A percentile compares a stretch with the other conserved stretches of the same genome.
Evolutionary conservation across 306 rosid species (phyloP).

Genomic region (Quercus mongolica): DNA sequence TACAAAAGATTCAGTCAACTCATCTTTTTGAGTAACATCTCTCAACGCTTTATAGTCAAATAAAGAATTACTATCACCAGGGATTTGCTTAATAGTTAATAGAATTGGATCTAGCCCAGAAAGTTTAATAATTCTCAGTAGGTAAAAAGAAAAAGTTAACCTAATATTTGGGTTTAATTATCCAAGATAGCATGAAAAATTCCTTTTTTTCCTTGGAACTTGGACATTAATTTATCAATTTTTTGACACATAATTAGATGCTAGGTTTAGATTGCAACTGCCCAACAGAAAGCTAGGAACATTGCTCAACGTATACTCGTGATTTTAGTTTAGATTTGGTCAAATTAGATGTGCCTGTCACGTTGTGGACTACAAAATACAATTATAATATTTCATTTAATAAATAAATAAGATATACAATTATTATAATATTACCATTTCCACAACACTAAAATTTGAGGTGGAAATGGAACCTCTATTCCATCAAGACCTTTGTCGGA

Average conservation of each 20-base stretch:
- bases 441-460: not conserved
- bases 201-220: not conserved
- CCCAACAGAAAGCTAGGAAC: not conserved
- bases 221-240: not conserved
- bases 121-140: too few relatives aligned
- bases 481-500: slow-evolving; percentile 23
- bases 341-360: not conserved
- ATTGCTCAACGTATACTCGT: not conserved
- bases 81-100: not conserved
- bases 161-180: not conserved
- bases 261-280: not conserved
- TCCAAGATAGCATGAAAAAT: not conserved
- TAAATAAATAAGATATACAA: too few relatives aligned
- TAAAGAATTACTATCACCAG: not conserved
- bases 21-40: too few relatives aligned
- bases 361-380: not conserved
- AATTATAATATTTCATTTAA: not conserved
- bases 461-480: slow-evolving; percentile 7
- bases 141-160: too few relatives aligned
- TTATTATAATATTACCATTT: not conserved
- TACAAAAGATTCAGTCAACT: too few relatives aligned
- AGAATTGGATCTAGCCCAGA: not conserved
- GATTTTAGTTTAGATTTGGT: not conserved
- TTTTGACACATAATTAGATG: not conserved
- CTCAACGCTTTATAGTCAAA: not conserved